Percentiles rank a stretch among this genome's conserved stretches.
phyloP scores from a whole-genome alignment of 495 filamentous ascomycete genomes.

The Daldinia caldariorum region DNA sequence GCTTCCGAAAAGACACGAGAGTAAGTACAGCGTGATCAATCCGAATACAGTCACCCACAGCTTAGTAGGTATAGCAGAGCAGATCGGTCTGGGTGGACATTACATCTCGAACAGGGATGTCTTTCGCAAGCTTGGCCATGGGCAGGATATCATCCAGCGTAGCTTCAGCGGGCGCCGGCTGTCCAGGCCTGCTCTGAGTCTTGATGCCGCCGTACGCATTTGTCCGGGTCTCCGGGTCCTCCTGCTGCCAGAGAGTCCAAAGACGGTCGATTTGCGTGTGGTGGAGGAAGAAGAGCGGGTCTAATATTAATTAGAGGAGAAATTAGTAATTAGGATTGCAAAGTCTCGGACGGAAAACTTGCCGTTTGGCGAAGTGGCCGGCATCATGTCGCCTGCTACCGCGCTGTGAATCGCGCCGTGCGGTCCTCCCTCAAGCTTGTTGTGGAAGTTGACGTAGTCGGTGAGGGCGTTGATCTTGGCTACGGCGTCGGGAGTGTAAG shows the following conservation, averaged over 20 bases:
- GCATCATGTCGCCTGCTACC: neutral
- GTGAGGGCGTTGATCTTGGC: neutral
- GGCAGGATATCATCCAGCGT: neutral
- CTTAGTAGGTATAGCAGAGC: neutral
- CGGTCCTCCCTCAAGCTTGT: neutral
- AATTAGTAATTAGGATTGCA: neutral
- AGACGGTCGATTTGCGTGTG: neutral
- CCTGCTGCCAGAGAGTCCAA: slow-evolving; percentile 1
- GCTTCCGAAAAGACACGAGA: too few species aligned
- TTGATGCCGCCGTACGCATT: neutral
- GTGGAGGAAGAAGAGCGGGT: neutral
- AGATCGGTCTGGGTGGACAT: neutral
- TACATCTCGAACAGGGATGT: neutral
- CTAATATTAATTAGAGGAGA: neutral
- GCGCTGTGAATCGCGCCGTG: neutral
- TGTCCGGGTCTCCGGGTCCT: neutral
- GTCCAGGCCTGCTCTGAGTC: neutral
- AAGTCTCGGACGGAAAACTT: neutral
- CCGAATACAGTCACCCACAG: neutral
- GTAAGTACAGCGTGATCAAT: too few species aligned
- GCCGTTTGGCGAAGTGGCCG: neutral
- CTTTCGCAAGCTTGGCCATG: neutral
- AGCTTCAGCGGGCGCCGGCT: neutral
- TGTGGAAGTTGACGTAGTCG: neutral
- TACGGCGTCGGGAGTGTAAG: neutral